Percentiles rank a stretch among this genome's conserved stretches.
phyloP scores from a whole-genome alignment of 257 asterid species.

The Solanum habrochaites region DNA sequence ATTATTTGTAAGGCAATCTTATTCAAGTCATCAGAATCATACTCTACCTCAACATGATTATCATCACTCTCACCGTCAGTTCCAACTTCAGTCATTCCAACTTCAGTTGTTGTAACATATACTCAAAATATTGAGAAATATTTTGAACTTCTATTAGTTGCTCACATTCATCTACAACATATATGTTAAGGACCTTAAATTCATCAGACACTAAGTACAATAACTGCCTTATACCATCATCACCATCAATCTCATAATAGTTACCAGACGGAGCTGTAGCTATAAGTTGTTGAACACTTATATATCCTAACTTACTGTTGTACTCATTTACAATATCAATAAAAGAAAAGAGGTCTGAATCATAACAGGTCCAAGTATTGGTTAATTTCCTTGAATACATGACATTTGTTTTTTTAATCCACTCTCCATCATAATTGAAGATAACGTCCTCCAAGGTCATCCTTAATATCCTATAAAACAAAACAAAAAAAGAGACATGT shows the following conservation, averaged over 20 bases:
- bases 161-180: not conserved
- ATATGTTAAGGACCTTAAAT: not conserved
- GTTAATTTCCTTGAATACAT: too few relatives aligned
- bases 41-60: not conserved
- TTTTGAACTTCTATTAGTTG: not conserved
- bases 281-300: too few relatives aligned
- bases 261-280: not conserved
- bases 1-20: not conserved
- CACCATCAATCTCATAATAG: not conserved
- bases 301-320: too few relatives aligned
- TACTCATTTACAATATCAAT: too few relatives aligned
- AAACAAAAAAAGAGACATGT: too few relatives aligned
- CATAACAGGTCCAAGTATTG: too few relatives aligned
- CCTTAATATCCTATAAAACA: too few relatives aligned
- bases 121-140: not conserved
- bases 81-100: not conserved
- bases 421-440: too few relatives aligned
- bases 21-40: not conserved
- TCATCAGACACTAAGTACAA: not conserved
- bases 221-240: not conserved
- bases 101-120: not conserved
- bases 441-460: too few relatives aligned
- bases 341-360: too few relatives aligned
- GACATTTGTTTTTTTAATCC: too few relatives aligned
- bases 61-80: not conserved